Percentiles rank a stretch among this genome's conserved stretches.
phyloP scores from a whole-genome alignment of 2,329 filamentous ascomycete species.

The Coleophoma crateriformis region DNA sequence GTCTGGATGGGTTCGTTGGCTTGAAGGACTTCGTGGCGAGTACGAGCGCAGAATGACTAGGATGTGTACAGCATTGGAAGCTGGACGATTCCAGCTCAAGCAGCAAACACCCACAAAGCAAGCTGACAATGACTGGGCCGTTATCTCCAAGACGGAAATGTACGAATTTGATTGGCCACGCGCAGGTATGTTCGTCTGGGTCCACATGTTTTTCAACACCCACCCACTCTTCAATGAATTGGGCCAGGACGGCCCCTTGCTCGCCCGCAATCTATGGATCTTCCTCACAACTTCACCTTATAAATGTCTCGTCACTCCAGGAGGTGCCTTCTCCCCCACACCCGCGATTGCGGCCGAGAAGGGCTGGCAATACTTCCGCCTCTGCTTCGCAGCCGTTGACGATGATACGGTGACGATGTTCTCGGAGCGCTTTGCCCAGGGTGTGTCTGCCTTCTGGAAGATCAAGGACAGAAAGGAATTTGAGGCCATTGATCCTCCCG shows the following conservation, averaged over 20 bases:
- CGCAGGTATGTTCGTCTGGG: conserved; percentile 91
- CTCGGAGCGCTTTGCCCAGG: conserved; percentile 60
- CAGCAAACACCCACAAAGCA: conserved; percentile 45
- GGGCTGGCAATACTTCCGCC: conserved; percentile 67
- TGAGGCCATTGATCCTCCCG: conserved; percentile 39
- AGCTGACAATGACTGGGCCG: conserved; percentile 66
- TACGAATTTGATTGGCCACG: conserved; percentile 75
- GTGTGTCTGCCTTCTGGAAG: conserved; percentile 69
- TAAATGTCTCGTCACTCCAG: conserved; percentile 65
- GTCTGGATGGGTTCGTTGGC: conserved; percentile 86
- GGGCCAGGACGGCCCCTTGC: conserved; percentile 33
- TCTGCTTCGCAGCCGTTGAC: conserved; percentile 84
- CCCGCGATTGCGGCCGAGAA: conserved; percentile 48
- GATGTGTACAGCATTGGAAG: conserved; percentile 72
- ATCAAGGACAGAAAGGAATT: conserved; percentile 63
- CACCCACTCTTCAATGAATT: conserved; percentile 53
- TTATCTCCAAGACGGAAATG: conserved; percentile 69
- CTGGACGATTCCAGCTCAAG: conserved; percentile 60
- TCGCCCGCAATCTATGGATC: conserved; percentile 65
- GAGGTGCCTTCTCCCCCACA: conserved; percentile 67
- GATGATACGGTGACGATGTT: conserved; percentile 61
- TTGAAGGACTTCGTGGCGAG: conserved; percentile 73
- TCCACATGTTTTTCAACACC: conserved; percentile 63
- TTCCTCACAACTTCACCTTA: conserved; percentile 65
- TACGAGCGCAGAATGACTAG: conserved; percentile 81